A percentile compares a stretch with the other conserved stretches of the same genome.
These are phyloP conservation scores for Baorangia bicolor DNA, from an alignment of 768 basidiomycete genomes.

Conservation along the genomic window DNA sequence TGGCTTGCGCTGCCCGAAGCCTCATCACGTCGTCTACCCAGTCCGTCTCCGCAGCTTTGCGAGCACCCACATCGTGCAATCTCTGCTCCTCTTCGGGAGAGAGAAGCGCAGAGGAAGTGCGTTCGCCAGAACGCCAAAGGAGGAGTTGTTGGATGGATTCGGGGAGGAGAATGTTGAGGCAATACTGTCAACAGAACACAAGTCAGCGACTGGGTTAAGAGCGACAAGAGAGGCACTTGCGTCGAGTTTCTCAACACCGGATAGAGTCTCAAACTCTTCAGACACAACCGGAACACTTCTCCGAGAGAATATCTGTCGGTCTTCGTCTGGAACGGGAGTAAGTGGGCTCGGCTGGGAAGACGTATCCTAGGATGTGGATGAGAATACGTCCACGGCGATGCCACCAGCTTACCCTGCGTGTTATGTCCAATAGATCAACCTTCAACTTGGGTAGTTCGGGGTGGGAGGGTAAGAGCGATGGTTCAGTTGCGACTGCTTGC, in stretches of 20 bases:
- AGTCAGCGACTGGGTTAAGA: not conserved
- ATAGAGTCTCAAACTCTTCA: slow-evolving; percentile 44
- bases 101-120: slow-evolving; percentile 49
- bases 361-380: slow-evolving; percentile 12
- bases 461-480: slow-evolving; percentile 26
- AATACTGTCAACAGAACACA: slow-evolving; percentile 48
- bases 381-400: not conserved
- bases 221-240: slow-evolving; percentile 31
- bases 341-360: slow-evolving; percentile 23
- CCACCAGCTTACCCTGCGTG: slow-evolving; percentile 12
- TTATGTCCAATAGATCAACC: slow-evolving; percentile 1
- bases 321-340: slow-evolving; percentile 17
- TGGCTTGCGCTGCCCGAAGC: slow-evolving; percentile 37
- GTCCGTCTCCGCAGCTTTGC: slow-evolving; percentile 52
- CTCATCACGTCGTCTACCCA: slow-evolving; percentile 67
- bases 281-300: slow-evolving; percentile 34
- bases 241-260: slow-evolving; percentile 50
- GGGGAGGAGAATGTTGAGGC: slow-evolving; percentile 66
- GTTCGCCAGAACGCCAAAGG: slow-evolving; percentile 67
- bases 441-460: slow-evolving; percentile 23
- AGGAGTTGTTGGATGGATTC: slow-evolving; percentile 71
- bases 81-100: slow-evolving; percentile 52
- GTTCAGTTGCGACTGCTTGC: slow-evolving; percentile 30
- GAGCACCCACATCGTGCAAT: slow-evolving; percentile 49
- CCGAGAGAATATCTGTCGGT: not conserved